These are phyloP conservation scores for Trypanosoma scelopori DNA, from an alignment of 208 protist genomes.

Conservation along the genomic window DNA sequence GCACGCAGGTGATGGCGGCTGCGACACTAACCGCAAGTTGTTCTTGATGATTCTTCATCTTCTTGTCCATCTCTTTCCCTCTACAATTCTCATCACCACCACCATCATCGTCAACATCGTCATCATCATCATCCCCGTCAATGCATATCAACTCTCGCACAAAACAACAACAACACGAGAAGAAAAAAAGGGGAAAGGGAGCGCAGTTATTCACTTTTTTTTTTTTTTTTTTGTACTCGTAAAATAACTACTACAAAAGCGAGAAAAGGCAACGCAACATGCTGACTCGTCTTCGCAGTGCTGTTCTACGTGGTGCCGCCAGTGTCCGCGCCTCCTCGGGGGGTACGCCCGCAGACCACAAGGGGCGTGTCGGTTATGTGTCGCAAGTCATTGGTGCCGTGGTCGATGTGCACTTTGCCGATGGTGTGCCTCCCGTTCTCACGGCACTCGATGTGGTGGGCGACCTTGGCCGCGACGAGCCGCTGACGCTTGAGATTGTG, in stretches of 20 bases:
- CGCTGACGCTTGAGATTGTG: slow-evolving; percentile 97
- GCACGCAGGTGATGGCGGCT: no score
- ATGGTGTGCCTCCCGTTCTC: slow-evolving; percentile 95
- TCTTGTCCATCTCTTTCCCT: slow-evolving; percentile 9
- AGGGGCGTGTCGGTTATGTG: slow-evolving; percentile 80
- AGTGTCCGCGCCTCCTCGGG: slow-evolving; percentile 32
- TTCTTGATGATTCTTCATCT: slow-evolving; percentile 26
- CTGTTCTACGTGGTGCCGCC: slow-evolving; percentile 37
- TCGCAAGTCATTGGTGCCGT: slow-evolving; percentile 98
- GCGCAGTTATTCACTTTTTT: no score
- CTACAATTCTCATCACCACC: background rate
- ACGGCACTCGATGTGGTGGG: slow-evolving; percentile 95
- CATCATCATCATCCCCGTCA: no score
- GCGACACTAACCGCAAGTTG: no score
- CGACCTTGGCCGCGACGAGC: slow-evolving; percentile 68
- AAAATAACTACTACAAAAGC: slow-evolving; percentile 12
- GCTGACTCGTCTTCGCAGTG: slow-evolving; percentile 64
- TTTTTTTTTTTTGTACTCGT: background rate
- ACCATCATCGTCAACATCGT: no score
- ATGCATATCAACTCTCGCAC: no score
- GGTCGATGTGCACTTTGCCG: slow-evolving; percentile 97
- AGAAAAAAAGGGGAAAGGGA: background rate
- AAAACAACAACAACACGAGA: background rate
- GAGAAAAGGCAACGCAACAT: slow-evolving; percentile 26
- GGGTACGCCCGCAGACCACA: slow-evolving; percentile 50